phyloP scores from a whole-genome alignment of 495 filamentous ascomycete genomes.

The Poronia punctata region DNA sequence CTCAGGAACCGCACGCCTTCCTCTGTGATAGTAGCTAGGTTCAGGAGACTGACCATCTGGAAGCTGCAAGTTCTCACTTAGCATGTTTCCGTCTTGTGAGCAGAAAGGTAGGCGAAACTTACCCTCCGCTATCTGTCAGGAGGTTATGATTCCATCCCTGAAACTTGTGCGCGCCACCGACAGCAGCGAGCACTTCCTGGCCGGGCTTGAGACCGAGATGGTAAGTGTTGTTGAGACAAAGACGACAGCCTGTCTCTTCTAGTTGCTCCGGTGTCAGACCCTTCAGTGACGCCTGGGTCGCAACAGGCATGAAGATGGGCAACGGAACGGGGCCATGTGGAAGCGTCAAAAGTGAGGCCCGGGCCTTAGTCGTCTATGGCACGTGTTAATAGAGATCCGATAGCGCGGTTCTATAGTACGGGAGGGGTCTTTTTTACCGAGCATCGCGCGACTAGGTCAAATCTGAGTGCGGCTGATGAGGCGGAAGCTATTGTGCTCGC shows the following conservation, averaged over 20 bases:
- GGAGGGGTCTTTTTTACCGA: constrained; percentile 50
- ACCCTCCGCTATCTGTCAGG: constrained; percentile 97
- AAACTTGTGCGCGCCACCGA: constrained; percentile 88
- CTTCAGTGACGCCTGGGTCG: constrained; percentile 95
- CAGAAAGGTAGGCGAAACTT: constrained; percentile 28
- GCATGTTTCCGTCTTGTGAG: no score
- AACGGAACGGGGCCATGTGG: constrained; percentile 87
- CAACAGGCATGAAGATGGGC: constrained; percentile 96
- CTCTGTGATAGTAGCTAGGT: constrained; percentile 88
- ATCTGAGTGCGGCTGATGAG: constrained; percentile 59
- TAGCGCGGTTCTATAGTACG: no score
- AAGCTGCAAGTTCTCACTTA: no score
- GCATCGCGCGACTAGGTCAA: constrained; percentile 74
- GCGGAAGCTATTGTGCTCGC: constrained; percentile 35
- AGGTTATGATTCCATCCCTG: constrained; percentile 96
- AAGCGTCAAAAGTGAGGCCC: constrained; percentile 81
- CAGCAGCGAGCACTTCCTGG: constrained; percentile 73
- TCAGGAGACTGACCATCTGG: constrained; percentile 96
- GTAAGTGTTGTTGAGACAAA: constrained; percentile 97
- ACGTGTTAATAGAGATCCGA: no score
- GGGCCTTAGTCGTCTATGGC: constrained; percentile 81
- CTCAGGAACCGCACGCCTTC: constrained; percentile 91
- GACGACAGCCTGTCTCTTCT: constrained; percentile 75
- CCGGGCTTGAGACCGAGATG: constrained; percentile 93
- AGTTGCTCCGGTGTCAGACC: constrained; percentile 90